Percentiles rank a stretch among this genome's conserved stretches.
Evolutionary conservation across 371 early-diverging fungal species (phyloP).

Genomic region (Dentiscutata heterogama): DNA sequence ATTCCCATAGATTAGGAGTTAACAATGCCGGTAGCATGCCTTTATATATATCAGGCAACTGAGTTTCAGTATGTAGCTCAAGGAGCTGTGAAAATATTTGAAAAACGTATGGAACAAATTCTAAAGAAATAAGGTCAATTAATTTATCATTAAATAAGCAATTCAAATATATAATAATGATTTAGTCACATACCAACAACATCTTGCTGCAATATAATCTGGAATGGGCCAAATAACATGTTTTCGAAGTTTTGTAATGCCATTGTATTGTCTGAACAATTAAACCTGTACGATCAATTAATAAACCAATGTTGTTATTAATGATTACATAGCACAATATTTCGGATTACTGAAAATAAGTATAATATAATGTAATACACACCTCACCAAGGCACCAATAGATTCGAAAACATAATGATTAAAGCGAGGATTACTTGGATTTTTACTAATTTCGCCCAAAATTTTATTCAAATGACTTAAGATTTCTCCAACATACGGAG

Average conservation of each 20-base stretch:
- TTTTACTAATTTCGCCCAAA: conserved; percentile 86
- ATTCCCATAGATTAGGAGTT: conserved; percentile 89
- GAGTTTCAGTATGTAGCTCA: conserved; percentile 73
- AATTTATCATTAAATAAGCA: too few species aligned
- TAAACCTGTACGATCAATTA: conserved; percentile 52
- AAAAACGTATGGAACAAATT: conserved; percentile 97
- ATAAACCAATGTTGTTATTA: neutral
- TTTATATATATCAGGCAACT: conserved; percentile 78
- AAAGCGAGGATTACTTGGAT: conserved; percentile 98
- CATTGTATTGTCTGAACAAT: conserved; percentile 68
- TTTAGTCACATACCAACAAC: conserved; percentile 59
- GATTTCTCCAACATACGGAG: conserved; percentile 75
- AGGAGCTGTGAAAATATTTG: conserved; percentile 93
- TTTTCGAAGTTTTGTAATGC: conserved; percentile 85
- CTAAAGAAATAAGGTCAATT: conserved; percentile 53
- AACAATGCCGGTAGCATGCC: conserved; percentile 81
- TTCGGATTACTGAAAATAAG: neutral
- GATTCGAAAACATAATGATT: conserved; percentile 97
- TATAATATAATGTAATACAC: neutral
- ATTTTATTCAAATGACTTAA: conserved; percentile 79
- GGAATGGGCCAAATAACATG: conserved; percentile 81
- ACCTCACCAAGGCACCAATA: conserved; percentile 87
- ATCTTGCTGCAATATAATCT: conserved; percentile 90
- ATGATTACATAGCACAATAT: neutral
- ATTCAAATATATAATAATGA: neutral